Conservation (phyloP, 108 stramenopile genomes). For the Phaeodactylum tricornutum region DNA sequence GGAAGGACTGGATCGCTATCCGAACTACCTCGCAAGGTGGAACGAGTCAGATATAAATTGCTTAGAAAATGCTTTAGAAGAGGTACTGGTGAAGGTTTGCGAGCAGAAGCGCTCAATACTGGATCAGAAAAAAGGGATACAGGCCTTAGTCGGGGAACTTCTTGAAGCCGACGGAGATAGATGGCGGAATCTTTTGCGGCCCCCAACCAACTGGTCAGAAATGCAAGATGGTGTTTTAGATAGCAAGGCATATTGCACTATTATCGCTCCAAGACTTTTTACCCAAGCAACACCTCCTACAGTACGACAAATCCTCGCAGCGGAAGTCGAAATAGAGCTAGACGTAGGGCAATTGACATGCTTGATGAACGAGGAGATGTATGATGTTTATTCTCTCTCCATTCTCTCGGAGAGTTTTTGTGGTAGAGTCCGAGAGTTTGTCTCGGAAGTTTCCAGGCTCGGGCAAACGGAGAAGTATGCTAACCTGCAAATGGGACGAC, state of each 20-base stretch:
- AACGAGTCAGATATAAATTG: conserved; percentile 24
- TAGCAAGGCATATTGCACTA: too few relatives aligned
- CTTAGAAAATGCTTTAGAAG: conserved; percentile 47
- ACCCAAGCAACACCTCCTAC: too few relatives aligned
- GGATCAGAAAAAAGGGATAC: conserved; percentile 14
- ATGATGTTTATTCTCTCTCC: conserved; percentile 68
- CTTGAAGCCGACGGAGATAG: too few relatives aligned
- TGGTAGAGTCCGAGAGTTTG: conserved; percentile 10
- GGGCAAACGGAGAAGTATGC: conserved; percentile 19
- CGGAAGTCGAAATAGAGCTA: conserved; percentile 33
- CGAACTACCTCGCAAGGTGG: conserved; percentile 60
- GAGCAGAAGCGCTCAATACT: conserved; percentile 21
- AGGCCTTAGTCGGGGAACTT: too few relatives aligned
- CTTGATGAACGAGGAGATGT: conserved; percentile 57
- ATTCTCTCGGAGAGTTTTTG: conserved; percentile 36
- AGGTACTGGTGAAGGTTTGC: conserved; percentile 32
- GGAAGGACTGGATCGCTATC: conserved; percentile 74
- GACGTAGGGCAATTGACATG: conserved; percentile 41
- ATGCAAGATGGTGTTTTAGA: too few relatives aligned
- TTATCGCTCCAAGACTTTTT: too few relatives aligned
- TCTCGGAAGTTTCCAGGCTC: conserved; percentile 11
- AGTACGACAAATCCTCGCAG: conserved; percentile 36
- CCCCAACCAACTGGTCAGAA: too few relatives aligned
- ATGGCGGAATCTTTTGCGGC: too few relatives aligned
- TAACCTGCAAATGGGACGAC: conserved; percentile 17